Evolutionary conservation across 2,329 filamentous ascomycete genomes (phyloP).

Genomic region (Phaeomoniella chlamydospora): DNA sequence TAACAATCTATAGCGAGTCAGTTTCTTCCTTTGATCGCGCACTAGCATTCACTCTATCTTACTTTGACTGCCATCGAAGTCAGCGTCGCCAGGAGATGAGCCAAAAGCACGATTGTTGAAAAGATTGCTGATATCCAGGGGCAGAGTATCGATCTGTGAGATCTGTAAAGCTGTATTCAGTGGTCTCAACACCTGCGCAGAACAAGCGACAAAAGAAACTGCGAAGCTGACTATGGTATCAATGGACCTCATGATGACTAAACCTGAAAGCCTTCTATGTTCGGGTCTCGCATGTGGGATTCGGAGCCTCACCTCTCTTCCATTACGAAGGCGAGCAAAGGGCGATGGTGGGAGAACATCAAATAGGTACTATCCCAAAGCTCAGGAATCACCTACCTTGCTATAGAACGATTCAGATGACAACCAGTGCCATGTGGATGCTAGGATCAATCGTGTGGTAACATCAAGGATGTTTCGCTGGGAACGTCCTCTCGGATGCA

Average conservation of each 20-base stretch:
- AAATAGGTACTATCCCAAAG: too few species aligned
- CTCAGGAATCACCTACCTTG: too few species aligned
- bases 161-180: neutral
- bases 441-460: too few species aligned
- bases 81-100: conserved; percentile 18
- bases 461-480: too few species aligned
- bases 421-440: too few species aligned
- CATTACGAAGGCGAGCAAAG: too few species aligned
- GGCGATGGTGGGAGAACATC: too few species aligned
- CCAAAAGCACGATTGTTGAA: conserved; percentile 23
- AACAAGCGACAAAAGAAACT: neutral
- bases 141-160: neutral
- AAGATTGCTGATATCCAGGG: neutral
- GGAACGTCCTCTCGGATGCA: too few species aligned
- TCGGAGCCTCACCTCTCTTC: too few species aligned
- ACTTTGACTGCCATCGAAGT: conserved; percentile 19
- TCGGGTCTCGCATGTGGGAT: too few species aligned
- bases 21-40: neutral
- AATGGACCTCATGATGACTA: neutral
- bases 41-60: conserved; percentile 4
- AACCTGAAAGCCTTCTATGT: too few species aligned
- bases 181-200: neutral
- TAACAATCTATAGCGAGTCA: conserved; percentile 13
- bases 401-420: too few species aligned
- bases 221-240: neutral